Evolutionary conservation across 257 asterid species (phyloP), one percentile per base, ranked within the genome.

Genomic region (Nicotiana benthamiana): DNA sequence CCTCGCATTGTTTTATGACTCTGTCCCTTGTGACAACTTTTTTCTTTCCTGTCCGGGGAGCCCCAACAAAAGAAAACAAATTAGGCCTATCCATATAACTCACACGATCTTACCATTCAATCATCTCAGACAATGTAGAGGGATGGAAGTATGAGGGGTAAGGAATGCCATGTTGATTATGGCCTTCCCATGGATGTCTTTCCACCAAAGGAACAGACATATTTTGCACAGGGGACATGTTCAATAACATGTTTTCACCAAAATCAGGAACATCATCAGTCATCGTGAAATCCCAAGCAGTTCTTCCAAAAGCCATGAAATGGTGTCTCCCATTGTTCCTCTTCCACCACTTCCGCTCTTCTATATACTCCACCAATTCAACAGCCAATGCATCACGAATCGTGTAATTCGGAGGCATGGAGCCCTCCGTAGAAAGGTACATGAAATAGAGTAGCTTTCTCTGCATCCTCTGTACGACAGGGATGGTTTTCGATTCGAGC

Each of bases 51-150:
- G 43, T 74, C 2, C 79, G 24, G 0, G 79, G 79, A 48, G 79
- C 79, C 79, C 79, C 79, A 74, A 74, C 61, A 74, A 74, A 74
- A 8, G 61, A 74, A 74, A 74, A 74, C 36, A 74, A 74, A 74
- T 74, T 16, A 74, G 8, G 27, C 40, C 79, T 74, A 74, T 48
- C 61, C 16, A 74, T 74, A 48, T 4, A 7, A 15, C 61, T 74
- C 61, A 74, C 16, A 24, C 9, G 27, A 24, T 74, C 27, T 51
- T 74, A 61, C 79, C 79, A 74, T 74, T 74, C 61, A 48, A 46
- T 6, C 79, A 74, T 48, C 43, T 74, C 79, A 1, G 78, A 26
- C 26, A 32, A 26, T 11, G 61, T 11, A 22, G 78, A 74, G 2
- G 78, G 78, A 74, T 74, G 61, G 40, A 74, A 74, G 51, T 74